Evolutionary conservation across 768 basidiomycete species (phyloP), one percentile per base, ranked within the genome.

Genomic region (Suillus americanus): DNA sequence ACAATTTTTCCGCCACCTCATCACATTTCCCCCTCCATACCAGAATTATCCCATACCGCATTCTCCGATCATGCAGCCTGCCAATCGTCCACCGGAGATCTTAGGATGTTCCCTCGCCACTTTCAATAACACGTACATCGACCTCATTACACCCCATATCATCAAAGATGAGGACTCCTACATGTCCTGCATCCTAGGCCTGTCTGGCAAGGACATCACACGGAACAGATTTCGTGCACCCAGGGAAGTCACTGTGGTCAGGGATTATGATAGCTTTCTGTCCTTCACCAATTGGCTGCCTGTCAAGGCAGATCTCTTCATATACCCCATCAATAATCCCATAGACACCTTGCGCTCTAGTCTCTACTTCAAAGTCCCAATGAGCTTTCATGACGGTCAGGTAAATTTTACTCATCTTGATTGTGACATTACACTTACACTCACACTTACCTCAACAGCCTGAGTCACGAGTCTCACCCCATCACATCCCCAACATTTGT

Each of bases 241-340:
- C 30, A 40, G 45, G 16, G 10, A 43, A 16, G 60, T 61, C 20
- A 48, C 25, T 23, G 25, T 61, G 1, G 35, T 61, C 13, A 43
- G 60, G 5, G 60, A 61, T 23, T 61, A 61, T 33, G 60, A 61
- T 13, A 61, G 45, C 35, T 20, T 61, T 4, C 23, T 61, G 0
- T 46, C 37, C 3, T 61, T 61, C 60, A 45, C 40, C 14, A 4
- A 25, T 0, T 61, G 8, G 28, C 38, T 61, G 5, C 60, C 60
- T 30, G 25, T 61, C n/a, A 61, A 30, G 14, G 5, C n/a, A 5
- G 60, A 43, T 14, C 20, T 61, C 0, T 61, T 23, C 13, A 0
- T 61, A 5, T 61, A 61, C 16, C 45, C 41, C 3, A 9, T 61
- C 43, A 35, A 37, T 3, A 61, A 61, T 30, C 60, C 60, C 1